Base-by-base conservation (phyloP, 164 flowering plant genomes). In the Stephania japonica region DNA sequence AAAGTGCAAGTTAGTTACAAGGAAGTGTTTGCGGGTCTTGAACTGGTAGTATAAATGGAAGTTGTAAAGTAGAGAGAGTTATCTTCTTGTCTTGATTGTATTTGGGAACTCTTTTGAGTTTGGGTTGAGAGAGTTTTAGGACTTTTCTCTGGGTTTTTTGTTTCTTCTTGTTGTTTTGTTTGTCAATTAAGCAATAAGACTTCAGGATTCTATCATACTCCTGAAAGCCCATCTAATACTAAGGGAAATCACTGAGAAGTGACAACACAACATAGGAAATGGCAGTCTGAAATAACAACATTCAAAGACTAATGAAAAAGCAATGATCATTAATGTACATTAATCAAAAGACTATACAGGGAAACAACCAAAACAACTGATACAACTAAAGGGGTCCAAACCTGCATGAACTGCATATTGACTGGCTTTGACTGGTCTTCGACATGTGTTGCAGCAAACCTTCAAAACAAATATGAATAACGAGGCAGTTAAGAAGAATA, bases 341-440 rank as follows among this genome's bases (percentile, higher is more conserved):
- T 9, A 59, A 21, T 24, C 64, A 59, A 59, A 59, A 59, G 64
- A 59, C 11, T 42, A 18, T 44, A 16, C 56, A 44, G 6, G 23
- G 25, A 42, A 24, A 67, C 3, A 1, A 14, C 10, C 16, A 8
- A 47, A 8, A 24, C 1, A 43, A 21, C 62, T 65, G 21, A 69
- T 42, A 61, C 24, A 8, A 42, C 32, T 56, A 19, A 42, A 42
- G 70, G 67, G 47, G 27, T n/a, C 32, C 76, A 59, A 67, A 92
- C 97, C 98, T 92, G 96, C 86, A 87, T 92, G 98, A 70, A 84
- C 81, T 59, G 90, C 87, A 80, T 83, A 92, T 74, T 89, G 96
- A 73, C 94, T 91, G 74, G 86, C 86, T 86, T 85, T 92, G 76
- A 92, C 78, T 71, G 96, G 91, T 79, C 86, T 92, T 84, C 84